These are phyloP conservation scores for Trametes meyenii DNA, from an alignment of 768 basidiomycete genomes.

Conservation along the genomic window DNA sequence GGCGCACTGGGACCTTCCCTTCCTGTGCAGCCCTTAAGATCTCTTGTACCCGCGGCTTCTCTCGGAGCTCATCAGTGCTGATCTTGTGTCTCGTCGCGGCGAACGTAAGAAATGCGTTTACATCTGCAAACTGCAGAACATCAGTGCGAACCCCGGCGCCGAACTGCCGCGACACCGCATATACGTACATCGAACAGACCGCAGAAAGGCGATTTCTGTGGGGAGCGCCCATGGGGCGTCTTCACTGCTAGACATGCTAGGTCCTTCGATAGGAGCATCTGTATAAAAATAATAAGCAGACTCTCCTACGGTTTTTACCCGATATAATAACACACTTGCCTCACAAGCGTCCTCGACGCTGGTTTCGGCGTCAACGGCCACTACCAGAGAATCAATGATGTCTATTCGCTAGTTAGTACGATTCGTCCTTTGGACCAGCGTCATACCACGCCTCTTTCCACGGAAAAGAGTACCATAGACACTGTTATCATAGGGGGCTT, in stretches of 20 bases:
- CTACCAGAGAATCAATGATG: constrained; percentile 69
- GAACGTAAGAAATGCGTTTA: constrained; percentile 84
- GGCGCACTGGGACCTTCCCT: constrained; percentile 71
- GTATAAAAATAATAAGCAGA: not conserved
- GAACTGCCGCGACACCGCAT: not conserved
- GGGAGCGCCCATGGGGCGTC: constrained; percentile 31
- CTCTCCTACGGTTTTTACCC: not conserved
- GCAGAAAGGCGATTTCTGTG: constrained; percentile 35
- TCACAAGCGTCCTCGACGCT: constrained; percentile 86
- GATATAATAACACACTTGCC: constrained; percentile 47
- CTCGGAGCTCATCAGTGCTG: constrained; percentile 58
- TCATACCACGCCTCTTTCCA: too few relatives aligned
- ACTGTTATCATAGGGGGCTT: too few relatives aligned
- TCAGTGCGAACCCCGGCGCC: not conserved
- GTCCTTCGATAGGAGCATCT: constrained; percentile 67
- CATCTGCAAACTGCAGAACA: constrained; percentile 68
- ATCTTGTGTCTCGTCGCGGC: constrained; percentile 80
- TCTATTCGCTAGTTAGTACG: constrained; percentile 42
- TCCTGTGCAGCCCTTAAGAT: constrained; percentile 76
- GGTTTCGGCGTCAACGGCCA: constrained; percentile 67
- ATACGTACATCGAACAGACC: constrained; percentile 77
- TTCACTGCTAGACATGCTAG: constrained; percentile 69
- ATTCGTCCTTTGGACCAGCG: too few relatives aligned
- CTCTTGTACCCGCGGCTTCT: constrained; percentile 60
- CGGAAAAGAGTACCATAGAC: too few relatives aligned